Conservation (phyloP, 2,329 filamentous ascomycete species). For the Botrytis tulipae region DNA sequence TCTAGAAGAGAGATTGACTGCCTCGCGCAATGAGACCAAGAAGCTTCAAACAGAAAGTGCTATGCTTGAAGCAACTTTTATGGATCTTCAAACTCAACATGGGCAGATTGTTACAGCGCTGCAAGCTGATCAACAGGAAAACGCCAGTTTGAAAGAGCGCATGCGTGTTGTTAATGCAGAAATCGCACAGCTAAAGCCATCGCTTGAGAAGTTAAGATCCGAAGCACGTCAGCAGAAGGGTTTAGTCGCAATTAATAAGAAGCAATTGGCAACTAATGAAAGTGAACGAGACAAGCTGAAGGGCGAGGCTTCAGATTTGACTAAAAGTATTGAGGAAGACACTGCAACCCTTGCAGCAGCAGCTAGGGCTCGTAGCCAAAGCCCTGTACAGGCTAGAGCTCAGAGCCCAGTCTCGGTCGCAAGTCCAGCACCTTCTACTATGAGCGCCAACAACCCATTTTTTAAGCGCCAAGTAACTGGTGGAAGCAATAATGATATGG, state of each 20-base stretch:
- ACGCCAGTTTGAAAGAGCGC: conserved; percentile 78
- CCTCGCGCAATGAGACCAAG: conserved; percentile 75
- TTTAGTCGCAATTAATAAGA: conserved; percentile 96
- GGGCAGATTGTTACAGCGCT: conserved; percentile 71
- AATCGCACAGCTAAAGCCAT: conserved; percentile 78
- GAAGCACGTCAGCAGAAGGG: conserved; percentile 95
- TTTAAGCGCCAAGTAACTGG: conserved; percentile 61
- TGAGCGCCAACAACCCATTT: conserved; percentile 90
- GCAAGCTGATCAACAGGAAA: conserved; percentile 86
- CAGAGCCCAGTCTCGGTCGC: conserved; percentile 50
- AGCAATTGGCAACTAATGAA: conserved; percentile 88
- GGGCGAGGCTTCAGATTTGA: conserved; percentile 69
- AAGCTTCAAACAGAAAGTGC: conserved; percentile 83
- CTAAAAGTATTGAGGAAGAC: conserved; percentile 60
- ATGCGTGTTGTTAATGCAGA: conserved; percentile 82
- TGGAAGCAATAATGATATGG: conserved; percentile 53
- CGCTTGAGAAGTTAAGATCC: conserved; percentile 88
- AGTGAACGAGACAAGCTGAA: conserved; percentile 85
- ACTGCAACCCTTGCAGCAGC: conserved; percentile 52
- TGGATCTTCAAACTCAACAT: conserved; percentile 81
- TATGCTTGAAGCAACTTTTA: conserved; percentile 74
- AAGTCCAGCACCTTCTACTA: conserved; percentile 67
- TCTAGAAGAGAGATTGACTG: conserved; percentile 77
- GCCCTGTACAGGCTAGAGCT: conserved; percentile 33
- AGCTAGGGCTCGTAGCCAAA: conserved; percentile 34